phyloP scores from a whole-genome alignment of 345 rosid species.

The Passiflora organensis region DNA sequence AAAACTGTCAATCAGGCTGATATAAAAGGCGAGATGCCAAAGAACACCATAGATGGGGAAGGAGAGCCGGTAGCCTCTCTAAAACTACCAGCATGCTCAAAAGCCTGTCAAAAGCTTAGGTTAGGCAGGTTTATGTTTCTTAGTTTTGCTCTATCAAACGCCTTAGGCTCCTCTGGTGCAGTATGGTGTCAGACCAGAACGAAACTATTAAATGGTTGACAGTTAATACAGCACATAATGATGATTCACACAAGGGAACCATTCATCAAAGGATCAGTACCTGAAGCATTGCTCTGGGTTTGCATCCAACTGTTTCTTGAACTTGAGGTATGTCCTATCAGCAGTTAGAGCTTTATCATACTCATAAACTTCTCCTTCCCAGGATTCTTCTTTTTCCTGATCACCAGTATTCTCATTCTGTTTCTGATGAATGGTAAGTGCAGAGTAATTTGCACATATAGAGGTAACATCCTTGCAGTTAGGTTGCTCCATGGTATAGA shows the following conservation, averaged over 20 bases:
- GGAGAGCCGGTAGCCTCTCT: too few species aligned
- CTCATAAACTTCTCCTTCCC: conserved; percentile 77
- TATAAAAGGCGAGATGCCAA: too few species aligned
- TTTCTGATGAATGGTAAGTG: conserved; percentile 47
- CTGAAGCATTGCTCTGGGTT: conserved; percentile 88
- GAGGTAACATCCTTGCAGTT: conserved; percentile 37
- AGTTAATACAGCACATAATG: too few species aligned
- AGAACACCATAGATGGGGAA: too few species aligned
- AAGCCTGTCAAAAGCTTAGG: too few species aligned
- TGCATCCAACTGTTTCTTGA: conserved; percentile 71
- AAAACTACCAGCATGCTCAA: too few species aligned
- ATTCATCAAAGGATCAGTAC: conserved; percentile 27
- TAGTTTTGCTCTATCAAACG: too few species aligned
- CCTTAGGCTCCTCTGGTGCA: too few species aligned
- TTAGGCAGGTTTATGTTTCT: too few species aligned
- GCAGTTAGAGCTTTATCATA: conserved; percentile 74
- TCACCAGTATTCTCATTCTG: conserved; percentile 26
- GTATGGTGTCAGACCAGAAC: neutral
- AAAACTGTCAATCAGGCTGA: too few species aligned
- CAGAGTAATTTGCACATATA: conserved; percentile 30
- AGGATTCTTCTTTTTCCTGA: conserved; percentile 45
- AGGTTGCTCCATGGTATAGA: conserved; percentile 50
- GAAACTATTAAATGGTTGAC: conserved; percentile 3
- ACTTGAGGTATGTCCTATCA: conserved; percentile 87
- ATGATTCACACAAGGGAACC: too few species aligned